Conservation (phyloP, 495 filamentous ascomycete species). For the Trichoderma erinaceum region DNA sequence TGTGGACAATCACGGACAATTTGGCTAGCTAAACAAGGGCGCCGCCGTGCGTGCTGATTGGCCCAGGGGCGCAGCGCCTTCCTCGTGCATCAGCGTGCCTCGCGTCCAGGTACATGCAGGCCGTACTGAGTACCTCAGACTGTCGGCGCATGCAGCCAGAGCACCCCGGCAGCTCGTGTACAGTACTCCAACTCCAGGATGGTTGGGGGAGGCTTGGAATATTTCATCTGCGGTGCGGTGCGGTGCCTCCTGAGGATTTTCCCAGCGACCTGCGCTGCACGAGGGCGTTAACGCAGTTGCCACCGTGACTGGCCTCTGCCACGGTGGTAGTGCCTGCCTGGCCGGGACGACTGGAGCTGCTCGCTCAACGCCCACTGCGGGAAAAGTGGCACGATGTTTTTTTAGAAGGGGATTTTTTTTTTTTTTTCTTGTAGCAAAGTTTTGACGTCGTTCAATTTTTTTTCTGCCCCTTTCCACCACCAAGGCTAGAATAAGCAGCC, state of each 20-base stretch:
- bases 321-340: not conserved
- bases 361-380: not conserved
- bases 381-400: constrained; percentile 6
- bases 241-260: not conserved
- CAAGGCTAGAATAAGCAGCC: constrained; percentile 4
- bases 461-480: constrained; percentile 12
- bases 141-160: not conserved
- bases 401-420: not conserved
- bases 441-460: not conserved
- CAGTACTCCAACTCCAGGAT: not conserved
- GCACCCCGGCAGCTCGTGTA: not conserved
- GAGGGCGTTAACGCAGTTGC: constrained; percentile 11
- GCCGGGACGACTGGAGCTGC: constrained; percentile 9
- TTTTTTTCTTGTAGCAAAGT: not conserved
- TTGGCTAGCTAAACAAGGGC: not conserved
- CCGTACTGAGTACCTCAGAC: too few relatives aligned
- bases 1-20: not conserved
- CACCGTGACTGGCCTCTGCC: not conserved
- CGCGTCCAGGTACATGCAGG: constrained; percentile 2
- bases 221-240: not conserved
- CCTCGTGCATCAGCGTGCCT: constrained; percentile 7
- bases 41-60: not conserved
- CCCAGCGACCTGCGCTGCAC: not conserved
- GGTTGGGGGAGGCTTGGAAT: constrained; percentile 1
- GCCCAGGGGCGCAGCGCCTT: not conserved